Conservation (phyloP, 192 early-diverging fungal species). For the Pecoramyces ruminantium region DNA sequence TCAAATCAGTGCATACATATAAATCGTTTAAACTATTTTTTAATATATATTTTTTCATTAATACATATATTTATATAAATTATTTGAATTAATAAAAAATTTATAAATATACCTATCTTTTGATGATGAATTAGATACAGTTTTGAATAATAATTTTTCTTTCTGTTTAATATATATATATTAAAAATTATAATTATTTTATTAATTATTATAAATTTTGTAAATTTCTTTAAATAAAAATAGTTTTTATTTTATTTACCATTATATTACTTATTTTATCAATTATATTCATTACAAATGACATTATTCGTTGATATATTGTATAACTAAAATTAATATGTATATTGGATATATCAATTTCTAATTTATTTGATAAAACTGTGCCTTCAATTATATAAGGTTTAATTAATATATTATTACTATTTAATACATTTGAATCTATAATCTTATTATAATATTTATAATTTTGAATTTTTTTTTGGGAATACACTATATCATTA, state of each 20-base stretch:
- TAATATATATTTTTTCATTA: neutral
- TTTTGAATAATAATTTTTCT: neutral
- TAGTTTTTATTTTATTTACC: neutral
- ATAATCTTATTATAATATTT: neutral
- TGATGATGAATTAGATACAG: neutral
- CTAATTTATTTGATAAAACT: neutral
- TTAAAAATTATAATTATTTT: too few species aligned
- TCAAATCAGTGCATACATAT: neutral
- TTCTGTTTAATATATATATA: neutral
- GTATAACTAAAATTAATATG: neutral
- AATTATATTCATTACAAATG: neutral
- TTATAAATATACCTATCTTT: neutral
- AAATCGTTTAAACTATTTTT: too few species aligned
- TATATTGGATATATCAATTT: neutral
- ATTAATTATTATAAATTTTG: too few species aligned
- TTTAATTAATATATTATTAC: neutral
- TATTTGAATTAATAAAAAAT: too few species aligned
- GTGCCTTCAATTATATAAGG: neutral
- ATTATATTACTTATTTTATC: neutral
- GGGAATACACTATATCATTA: neutral
- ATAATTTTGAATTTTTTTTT: neutral
- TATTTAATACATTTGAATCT: neutral
- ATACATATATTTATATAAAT: neutral
- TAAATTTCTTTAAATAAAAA: too few species aligned
- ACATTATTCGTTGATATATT: neutral